Evolutionary conservation across 345 rosid genomes (phyloP), one percentile per base, ranked within the genome.

Genomic region (Crucihimalaya himalaica): DNA sequence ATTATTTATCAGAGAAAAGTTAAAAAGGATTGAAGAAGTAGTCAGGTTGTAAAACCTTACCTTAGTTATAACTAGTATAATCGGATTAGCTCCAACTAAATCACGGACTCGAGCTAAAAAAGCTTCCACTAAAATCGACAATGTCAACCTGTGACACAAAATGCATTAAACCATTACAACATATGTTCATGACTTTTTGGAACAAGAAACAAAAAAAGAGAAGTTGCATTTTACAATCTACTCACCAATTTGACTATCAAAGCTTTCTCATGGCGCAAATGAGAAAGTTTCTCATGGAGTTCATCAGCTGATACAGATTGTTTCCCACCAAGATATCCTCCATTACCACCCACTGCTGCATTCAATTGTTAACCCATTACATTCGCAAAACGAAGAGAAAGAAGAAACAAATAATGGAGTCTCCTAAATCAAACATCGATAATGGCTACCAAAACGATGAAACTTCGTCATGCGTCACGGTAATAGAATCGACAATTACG

Each of bases 341-440:
- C 98, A 75, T 94, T 88, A 18, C 98, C 98, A 78, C 97, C 98
- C 8, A 94, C 98, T 56, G 96, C 96, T 16, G 96, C n/a, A n/a
- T n/a, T n/a, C n/a, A n/a, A n/a, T n/a, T n/a, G n/a, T n/a, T n/a
- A n/a, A n/a, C n/a, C 32, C 47, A 25, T 35, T 34, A 58, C 23
- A 48, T 29, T 47, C 20, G 11, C 60, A 35, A 20, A 60, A 7
- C 11, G 11, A 46, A 45, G 48, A 4, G 8, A 27, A 15, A 14
- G 40, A 66, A 46, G 3, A 48, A 47, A 59, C 8, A n/a, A 57
- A 5, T 8, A 75, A 75, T 75, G 79, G 79, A 61, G 60, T 61
- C 73, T 52, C 74, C 79, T 2, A 68, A 75, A 61, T 19, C 56
- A 1, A 61, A 61, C 73, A 50, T 1, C 8, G 61, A 55, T 9